A percentile compares a stretch with the other conserved stretches of the same genome.
These are phyloP conservation scores for Hypoxylon crocopeplum DNA, from an alignment of 495 filamentous ascomycete genomes.

Conservation along the genomic window DNA sequence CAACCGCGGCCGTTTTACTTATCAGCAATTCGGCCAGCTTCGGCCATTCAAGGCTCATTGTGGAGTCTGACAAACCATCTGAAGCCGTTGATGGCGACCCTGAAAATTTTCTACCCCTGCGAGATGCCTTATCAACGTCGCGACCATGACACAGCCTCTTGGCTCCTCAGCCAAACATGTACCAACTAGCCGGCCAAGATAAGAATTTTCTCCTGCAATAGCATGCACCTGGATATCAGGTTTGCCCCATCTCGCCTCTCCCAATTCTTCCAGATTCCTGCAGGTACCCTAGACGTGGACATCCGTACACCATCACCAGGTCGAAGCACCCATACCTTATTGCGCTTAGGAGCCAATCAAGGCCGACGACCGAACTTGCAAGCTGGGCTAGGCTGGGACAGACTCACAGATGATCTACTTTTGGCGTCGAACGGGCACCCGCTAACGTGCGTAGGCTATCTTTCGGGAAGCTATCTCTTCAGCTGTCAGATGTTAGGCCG, in stretches of 20 bases:
- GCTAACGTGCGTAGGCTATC: slow-evolving; percentile 33
- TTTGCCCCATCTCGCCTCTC: slow-evolving; percentile 20
- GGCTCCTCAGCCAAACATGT: neutral
- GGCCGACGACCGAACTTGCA: slow-evolving; percentile 14
- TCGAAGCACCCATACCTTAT: slow-evolving; percentile 24
- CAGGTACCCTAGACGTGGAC: slow-evolving; percentile 38
- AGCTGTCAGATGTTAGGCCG: slow-evolving; percentile 31
- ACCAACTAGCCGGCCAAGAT: slow-evolving; percentile 17
- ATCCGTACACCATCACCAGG: slow-evolving; percentile 26
- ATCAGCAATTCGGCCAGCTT: slow-evolving; percentile 29
- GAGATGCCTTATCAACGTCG: slow-evolving; percentile 27
- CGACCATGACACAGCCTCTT: slow-evolving; percentile 12
- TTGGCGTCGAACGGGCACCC: slow-evolving; percentile 16
- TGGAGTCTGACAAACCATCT: slow-evolving; percentile 25
- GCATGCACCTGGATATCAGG: slow-evolving; percentile 28
- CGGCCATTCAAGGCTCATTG: slow-evolving; percentile 32
- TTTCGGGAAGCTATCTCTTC: slow-evolving; percentile 26
- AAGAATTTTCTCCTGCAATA: slow-evolving; percentile 32
- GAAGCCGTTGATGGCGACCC: slow-evolving; percentile 18
- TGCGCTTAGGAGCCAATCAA: slow-evolving; percentile 31
- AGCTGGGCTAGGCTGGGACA: slow-evolving; percentile 28
- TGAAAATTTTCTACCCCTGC: slow-evolving; percentile 37
- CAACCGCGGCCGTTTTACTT: too few relatives aligned
- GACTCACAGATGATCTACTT: slow-evolving; percentile 34
- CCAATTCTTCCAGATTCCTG: slow-evolving; percentile 37